These are phyloP conservation scores for Fusarium annulatum DNA, from an alignment of 2,329 filamentous ascomycete genomes.

Conservation along the genomic window DNA sequence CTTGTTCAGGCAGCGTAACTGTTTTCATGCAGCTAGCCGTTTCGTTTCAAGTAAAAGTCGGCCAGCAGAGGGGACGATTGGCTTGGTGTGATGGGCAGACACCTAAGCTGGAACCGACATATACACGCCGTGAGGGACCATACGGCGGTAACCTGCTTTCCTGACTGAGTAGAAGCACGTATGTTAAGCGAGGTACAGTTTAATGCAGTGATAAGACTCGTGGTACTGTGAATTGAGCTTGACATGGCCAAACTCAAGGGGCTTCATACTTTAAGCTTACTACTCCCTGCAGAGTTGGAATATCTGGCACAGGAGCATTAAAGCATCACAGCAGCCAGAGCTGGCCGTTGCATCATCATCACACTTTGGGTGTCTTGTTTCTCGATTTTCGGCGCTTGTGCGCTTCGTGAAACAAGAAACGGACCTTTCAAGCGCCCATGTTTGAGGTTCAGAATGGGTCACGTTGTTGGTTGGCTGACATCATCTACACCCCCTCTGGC, in stretches of 20 bases:
- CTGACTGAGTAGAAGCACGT: neutral
- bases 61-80: slow-evolving; percentile 8
- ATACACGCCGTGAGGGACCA: neutral
- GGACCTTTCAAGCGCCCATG: slow-evolving; percentile 25
- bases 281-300: neutral
- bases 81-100: neutral
- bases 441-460: slow-evolving; percentile 33
- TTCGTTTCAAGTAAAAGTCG: slow-evolving; percentile 21
- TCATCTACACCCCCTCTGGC: slow-evolving; percentile 3
- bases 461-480: slow-evolving; percentile 33
- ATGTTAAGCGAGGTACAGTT: neutral
- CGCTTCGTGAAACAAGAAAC: slow-evolving; percentile 41
- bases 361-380: neutral
- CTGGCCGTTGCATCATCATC: neutral
- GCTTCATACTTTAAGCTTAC: neutral
- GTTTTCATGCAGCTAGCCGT: slow-evolving; percentile 22
- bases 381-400: slow-evolving; percentile 35
- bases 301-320: neutral
- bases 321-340: neutral
- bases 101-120: neutral
- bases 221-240: neutral
- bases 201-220: neutral
- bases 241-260: neutral
- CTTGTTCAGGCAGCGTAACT: neutral
- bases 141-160: neutral